Conservation (phyloP, 1,284 basidiomycete species). For the Leccinum huronense region DNA sequence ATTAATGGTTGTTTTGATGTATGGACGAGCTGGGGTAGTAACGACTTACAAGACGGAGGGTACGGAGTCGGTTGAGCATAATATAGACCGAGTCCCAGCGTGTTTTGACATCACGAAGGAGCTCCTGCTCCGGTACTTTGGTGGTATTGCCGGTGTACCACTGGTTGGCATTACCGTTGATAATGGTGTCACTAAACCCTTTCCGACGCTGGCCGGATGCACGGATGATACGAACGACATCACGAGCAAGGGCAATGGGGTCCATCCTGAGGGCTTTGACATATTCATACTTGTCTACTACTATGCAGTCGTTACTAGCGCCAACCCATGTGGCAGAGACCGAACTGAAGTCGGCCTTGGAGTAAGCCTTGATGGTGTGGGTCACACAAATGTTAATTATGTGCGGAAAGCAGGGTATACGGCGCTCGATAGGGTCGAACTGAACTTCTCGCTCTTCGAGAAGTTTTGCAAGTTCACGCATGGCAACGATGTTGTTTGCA, state of each 20-base stretch:
- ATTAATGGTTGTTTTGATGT: too few species aligned
- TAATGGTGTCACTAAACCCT: not conserved
- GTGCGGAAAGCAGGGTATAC: conserved; percentile 7
- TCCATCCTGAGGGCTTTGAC: not conserved
- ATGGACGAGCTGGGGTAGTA: too few species aligned
- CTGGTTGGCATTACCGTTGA: not conserved
- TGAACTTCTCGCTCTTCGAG: not conserved
- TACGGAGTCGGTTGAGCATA: conserved; percentile 9
- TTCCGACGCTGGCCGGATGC: not conserved
- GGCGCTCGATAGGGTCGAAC: not conserved
- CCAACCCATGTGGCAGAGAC: not conserved
- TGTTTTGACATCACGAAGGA: not conserved
- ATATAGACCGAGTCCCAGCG: conserved; percentile 12
- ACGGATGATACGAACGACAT: not conserved
- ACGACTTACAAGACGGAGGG: not conserved
- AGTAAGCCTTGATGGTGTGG: not conserved
- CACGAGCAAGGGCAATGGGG: not conserved
- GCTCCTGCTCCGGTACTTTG: not conserved
- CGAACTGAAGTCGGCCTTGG: not conserved
- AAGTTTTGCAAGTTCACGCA: not conserved
- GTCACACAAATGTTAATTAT: conserved; percentile 4
- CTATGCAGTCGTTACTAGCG: too few species aligned
- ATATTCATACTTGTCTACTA: not conserved
- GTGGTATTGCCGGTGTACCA: not conserved
- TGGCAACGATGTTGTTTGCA: conserved; percentile 2